These are phyloP conservation scores for Penicillium sp. DNA, from an alignment of 2,329 filamentous ascomycete species.

Conservation along the genomic window DNA sequence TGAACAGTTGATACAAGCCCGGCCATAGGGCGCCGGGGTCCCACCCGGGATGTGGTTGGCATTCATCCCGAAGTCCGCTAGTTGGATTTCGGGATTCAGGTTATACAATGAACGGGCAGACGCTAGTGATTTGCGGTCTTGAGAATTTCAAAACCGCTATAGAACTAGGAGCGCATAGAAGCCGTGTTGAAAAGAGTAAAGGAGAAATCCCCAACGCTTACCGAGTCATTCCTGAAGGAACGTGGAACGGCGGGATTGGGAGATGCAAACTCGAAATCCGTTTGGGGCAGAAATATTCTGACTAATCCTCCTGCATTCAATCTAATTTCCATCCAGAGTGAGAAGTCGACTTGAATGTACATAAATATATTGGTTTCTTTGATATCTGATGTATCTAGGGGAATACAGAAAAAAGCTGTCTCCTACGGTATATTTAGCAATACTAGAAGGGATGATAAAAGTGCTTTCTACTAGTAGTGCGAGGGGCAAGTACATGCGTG, in stretches of 20 bases:
- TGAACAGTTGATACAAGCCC: conserved; percentile 48
- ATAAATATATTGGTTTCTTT: too few relatives aligned
- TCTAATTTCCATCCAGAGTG: too few relatives aligned
- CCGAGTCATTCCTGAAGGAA: conserved; percentile 4
- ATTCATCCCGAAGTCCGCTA: conserved; percentile 18
- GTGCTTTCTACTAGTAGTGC: too few relatives aligned
- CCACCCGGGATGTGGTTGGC: conserved; percentile 15
- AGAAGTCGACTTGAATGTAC: too few relatives aligned
- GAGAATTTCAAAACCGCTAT: neutral
- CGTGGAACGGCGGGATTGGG: conserved; percentile 12
- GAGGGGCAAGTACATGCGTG: too few relatives aligned
- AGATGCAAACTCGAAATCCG: conserved; percentile 16
- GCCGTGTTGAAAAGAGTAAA: neutral
- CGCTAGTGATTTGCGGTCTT: neutral
- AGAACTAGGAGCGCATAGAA: conserved; percentile 4
- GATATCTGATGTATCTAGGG: too few relatives aligned
- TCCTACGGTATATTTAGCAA: too few relatives aligned
- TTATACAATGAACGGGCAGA: neutral
- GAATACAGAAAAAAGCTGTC: too few relatives aligned
- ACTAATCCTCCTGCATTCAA: neutral
- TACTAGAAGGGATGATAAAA: too few relatives aligned
- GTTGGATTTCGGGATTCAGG: conserved; percentile 10
- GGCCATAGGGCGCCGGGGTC: conserved; percentile 39
- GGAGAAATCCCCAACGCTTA: conserved; percentile 3
- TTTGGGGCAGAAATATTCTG: conserved; percentile 1